These are phyloP conservation scores for Paecilomyces niveus DNA, from an alignment of 2,329 filamentous ascomycete species.

Conservation along the genomic window DNA sequence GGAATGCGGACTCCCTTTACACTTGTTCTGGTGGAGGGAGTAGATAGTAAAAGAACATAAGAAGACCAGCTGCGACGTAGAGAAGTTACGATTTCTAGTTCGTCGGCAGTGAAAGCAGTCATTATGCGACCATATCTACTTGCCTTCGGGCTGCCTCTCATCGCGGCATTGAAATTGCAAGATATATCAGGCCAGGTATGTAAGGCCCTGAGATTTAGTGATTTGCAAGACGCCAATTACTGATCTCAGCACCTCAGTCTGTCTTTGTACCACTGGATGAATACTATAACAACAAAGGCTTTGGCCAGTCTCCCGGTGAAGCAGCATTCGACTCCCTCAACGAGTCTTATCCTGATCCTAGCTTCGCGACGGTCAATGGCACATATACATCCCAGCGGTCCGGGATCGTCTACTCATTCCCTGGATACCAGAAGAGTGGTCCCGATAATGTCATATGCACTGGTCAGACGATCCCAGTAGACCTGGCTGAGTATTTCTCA, in stretches of 20 bases:
- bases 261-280: conserved; percentile 20
- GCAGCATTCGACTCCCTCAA: conserved; percentile 39
- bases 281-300: conserved; percentile 44
- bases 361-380: conserved; percentile 17
- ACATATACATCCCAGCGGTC: conserved; percentile 34
- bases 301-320: conserved; percentile 39
- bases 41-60: no score
- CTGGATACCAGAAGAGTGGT: conserved; percentile 26
- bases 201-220: neutral
- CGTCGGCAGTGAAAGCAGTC: no score
- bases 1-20: no score
- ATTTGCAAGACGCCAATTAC: neutral
- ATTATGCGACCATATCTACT: neutral
- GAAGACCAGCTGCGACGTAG: no score
- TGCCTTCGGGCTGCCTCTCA: neutral
- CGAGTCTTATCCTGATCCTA: conserved; percentile 36
- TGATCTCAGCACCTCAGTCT: conserved; percentile 4
- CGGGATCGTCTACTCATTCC: conserved; percentile 37
- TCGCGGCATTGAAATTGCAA: neutral
- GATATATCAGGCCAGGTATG: neutral
- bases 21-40: no score
- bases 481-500: conserved; percentile 31
- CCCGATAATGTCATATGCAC: conserved; percentile 40
- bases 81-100: no score
- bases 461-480: conserved; percentile 33